Evolutionary conservation across 208 protist genomes (phyloP).

Genomic region (Acanthamoeba royreba): DNA sequence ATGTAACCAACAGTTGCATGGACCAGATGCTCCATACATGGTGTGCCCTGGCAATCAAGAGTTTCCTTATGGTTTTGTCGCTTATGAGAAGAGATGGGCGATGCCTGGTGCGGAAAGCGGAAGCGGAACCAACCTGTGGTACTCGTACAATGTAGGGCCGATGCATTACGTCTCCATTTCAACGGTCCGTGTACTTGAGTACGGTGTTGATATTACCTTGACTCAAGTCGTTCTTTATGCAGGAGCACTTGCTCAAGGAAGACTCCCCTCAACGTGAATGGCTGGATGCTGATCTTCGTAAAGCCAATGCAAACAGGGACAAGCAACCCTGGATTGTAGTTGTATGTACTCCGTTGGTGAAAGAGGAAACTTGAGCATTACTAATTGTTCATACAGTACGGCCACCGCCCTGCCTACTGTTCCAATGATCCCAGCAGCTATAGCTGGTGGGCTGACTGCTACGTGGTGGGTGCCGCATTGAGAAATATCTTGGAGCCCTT

Average conservation of each 20-base stretch:
- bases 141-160: constrained; percentile 47
- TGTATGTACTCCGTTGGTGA: background rate
- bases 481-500: constrained; percentile 49
- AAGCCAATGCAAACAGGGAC: constrained; percentile 45
- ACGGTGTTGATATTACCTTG: no score
- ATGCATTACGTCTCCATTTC: constrained; percentile 55
- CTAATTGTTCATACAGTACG: no score
- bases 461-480: background rate
- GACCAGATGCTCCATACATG: constrained; percentile 50
- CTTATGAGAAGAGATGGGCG: constrained; percentile 40
- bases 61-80: background rate
- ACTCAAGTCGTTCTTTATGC: no score
- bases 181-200: no score
- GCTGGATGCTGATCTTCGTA: constrained; percentile 40
- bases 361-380: no score
- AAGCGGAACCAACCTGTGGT: constrained; percentile 50
- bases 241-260: background rate
- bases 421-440: background rate
- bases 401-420: constrained; percentile 54
- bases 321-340: constrained; percentile 51
- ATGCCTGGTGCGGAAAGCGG: constrained; percentile 2
- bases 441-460: constrained; percentile 33
- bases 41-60: constrained; percentile 56
- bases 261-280: background rate
- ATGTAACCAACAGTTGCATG: no score